Conservation (phyloP, 768 basidiomycete species). For the Russula emetica region DNA sequence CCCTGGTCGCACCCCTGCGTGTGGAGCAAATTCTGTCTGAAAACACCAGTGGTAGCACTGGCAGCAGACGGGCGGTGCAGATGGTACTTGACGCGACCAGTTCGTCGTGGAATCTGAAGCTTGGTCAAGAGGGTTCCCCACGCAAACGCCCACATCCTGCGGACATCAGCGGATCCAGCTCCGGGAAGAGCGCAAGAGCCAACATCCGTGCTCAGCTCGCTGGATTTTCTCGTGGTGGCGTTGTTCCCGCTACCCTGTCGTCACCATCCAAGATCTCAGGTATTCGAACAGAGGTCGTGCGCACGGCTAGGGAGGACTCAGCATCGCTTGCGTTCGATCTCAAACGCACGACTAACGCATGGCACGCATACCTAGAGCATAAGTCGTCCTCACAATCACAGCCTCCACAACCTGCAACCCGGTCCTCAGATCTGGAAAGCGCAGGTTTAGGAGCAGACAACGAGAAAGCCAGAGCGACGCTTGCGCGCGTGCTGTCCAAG, state of each 20-base stretch:
- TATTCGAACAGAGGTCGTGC: slow-evolving; percentile 18
- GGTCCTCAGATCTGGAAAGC: slow-evolving; percentile 19
- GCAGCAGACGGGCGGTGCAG: slow-evolving; percentile 35
- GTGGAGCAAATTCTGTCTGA: slow-evolving; percentile 24
- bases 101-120: slow-evolving; percentile 47
- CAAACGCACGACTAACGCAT: slow-evolving; percentile 7
- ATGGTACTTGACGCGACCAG: slow-evolving; percentile 49
- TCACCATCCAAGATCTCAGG: neutral
- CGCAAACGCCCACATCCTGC: slow-evolving; percentile 15
- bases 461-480: slow-evolving; percentile 55
- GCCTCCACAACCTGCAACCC: neutral
- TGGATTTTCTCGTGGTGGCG: slow-evolving; percentile 52
- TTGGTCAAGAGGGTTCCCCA: slow-evolving; percentile 40
- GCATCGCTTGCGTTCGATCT: slow-evolving; percentile 15
- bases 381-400: neutral
- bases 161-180: slow-evolving; percentile 20
- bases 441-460: slow-evolving; percentile 42
- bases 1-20: slow-evolving; percentile 23
- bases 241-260: neutral
- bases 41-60: slow-evolving; percentile 20
- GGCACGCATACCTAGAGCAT: slow-evolving; percentile 10
- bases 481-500: slow-evolving; percentile 84
- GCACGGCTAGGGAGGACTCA: slow-evolving; percentile 12
- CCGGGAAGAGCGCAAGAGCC: slow-evolving; percentile 30
- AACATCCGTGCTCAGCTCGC: slow-evolving; percentile 47